Percentiles rank a stretch among this genome's conserved stretches.
Conservation (phyloP, 2,329 filamentous ascomycete genomes). For the Cladobotryum protrusum region DNA sequence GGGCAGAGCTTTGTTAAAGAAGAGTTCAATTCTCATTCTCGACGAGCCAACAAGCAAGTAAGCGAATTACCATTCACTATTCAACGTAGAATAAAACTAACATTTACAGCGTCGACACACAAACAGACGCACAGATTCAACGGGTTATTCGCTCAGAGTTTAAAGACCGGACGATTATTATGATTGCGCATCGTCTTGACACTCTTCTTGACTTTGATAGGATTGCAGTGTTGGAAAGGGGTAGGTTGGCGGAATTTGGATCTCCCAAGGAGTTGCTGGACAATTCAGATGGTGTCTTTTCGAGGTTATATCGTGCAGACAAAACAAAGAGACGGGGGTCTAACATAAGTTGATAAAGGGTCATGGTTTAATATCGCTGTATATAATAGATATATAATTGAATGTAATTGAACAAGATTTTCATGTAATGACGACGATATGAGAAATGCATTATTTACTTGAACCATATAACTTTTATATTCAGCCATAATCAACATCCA, state of each 20-base stretch:
- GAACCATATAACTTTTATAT: too few relatives aligned
- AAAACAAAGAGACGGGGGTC: slow-evolving; percentile 14
- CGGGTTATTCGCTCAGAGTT: slow-evolving; percentile 26
- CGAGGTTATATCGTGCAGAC: slow-evolving; percentile 19
- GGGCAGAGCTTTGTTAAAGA: slow-evolving; percentile 24
- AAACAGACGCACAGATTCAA: slow-evolving; percentile 25
- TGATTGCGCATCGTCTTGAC: slow-evolving; percentile 29
- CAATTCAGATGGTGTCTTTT: slow-evolving; percentile 17
- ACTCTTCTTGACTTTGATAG: slow-evolving; percentile 30
- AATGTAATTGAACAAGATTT: too few relatives aligned
- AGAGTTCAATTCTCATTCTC: slow-evolving; percentile 22
- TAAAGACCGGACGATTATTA: slow-evolving; percentile 24
- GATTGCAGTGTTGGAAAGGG: slow-evolving; percentile 25
- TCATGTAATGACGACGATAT: too few relatives aligned
- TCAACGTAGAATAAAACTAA: not conserved
- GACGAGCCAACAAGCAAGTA: slow-evolving; percentile 37
- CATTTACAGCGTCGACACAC: slow-evolving; percentile 20
- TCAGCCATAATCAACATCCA: too few relatives aligned
- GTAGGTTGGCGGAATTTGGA: slow-evolving; percentile 24
- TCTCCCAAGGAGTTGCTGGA: slow-evolving; percentile 19
- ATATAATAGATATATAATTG: too few relatives aligned
- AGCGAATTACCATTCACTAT: not conserved
- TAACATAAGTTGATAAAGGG: not conserved
- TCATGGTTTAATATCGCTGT: too few relatives aligned
- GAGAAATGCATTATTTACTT: too few relatives aligned